A percentile compares a stretch with the other conserved stretches of the same genome.
Conservation (phyloP, 2,329 filamentous ascomycete genomes). For the Pezicula neosporulosa region DNA sequence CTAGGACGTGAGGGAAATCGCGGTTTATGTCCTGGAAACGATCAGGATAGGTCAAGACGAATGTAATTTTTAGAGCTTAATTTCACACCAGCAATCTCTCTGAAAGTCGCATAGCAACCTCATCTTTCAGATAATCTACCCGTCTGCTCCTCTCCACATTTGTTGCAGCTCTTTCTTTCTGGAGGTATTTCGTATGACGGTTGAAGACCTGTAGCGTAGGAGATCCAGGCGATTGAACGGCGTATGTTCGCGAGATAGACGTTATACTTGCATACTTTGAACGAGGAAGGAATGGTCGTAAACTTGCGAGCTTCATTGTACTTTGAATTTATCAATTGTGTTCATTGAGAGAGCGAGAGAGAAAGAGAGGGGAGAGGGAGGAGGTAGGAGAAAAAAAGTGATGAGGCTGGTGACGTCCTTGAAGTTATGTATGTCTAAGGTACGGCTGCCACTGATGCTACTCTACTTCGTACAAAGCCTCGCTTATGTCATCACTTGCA, state of each 20-base stretch:
- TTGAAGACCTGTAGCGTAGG: slow-evolving; percentile 91
- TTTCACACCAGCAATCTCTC: slow-evolving; percentile 72
- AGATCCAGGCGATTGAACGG: slow-evolving; percentile 71
- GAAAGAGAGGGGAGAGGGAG: too few relatives aligned
- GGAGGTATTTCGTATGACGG: slow-evolving; percentile 78
- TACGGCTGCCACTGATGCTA: neutral
- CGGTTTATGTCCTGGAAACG: slow-evolving; percentile 82
- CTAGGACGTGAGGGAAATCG: slow-evolving; percentile 77
- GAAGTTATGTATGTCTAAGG: neutral
- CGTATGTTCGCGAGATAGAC: slow-evolving; percentile 56
- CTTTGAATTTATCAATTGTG: neutral
- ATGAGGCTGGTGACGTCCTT: slow-evolving; percentile 1
- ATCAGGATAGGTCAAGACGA: slow-evolving; percentile 7
- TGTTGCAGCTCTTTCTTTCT: slow-evolving; percentile 80
- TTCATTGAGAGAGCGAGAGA: too few relatives aligned
- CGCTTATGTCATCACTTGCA: neutral
- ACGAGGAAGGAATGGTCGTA: slow-evolving; percentile 18
- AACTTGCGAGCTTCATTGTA: slow-evolving; percentile 21
- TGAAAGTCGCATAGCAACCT: slow-evolving; percentile 79
- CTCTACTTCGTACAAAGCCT: neutral
- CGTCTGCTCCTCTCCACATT: slow-evolving; percentile 69
- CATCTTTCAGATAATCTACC: slow-evolving; percentile 90
- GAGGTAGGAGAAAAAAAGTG: neutral
- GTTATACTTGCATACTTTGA: slow-evolving; percentile 12
- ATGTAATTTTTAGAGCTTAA: slow-evolving; percentile 5